Evolutionary conservation across 305 asterid species (phyloP).

Genomic region (Solanum hybrid): DNA sequence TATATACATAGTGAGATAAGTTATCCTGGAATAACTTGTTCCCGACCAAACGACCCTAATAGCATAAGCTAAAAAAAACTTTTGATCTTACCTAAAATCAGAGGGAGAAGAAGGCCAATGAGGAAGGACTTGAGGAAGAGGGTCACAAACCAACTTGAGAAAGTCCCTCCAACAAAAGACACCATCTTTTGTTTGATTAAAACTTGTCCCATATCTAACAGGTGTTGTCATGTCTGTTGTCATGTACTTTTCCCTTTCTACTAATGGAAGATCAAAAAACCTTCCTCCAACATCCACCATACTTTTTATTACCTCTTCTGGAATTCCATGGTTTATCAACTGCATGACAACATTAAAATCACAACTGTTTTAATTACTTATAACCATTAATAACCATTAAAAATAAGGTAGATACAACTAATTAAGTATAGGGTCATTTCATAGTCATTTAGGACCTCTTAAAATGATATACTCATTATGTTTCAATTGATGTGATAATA

Average conservation of each 20-base stretch:
- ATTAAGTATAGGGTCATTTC: neutral
- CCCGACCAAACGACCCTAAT: neutral
- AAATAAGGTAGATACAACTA: neutral
- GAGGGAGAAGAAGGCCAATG: slow-evolving; percentile 81
- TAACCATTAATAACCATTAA: neutral
- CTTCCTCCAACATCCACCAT: slow-evolving; percentile 49
- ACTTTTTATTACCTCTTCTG: slow-evolving; percentile 24
- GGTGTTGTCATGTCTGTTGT: slow-evolving; percentile 40
- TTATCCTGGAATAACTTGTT: too few species aligned
- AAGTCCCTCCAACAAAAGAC: slow-evolving; percentile 92
- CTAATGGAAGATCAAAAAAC: slow-evolving; percentile 59
- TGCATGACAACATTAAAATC: slow-evolving; percentile 13
- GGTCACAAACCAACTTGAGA: slow-evolving; percentile 56
- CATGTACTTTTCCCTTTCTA: slow-evolving; percentile 80
- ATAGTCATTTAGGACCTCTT: neutral
- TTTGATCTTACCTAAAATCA: slow-evolving; percentile 44
- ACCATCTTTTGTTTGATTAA: slow-evolving; percentile 64
- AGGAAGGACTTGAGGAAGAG: slow-evolving; percentile 40
- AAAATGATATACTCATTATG: neutral
- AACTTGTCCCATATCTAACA: slow-evolving; percentile 84
- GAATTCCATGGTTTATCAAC: slow-evolving; percentile 68
- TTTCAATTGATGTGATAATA: neutral
- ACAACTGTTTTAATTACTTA: neutral
- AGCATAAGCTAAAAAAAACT: neutral
- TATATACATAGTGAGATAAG: neutral